Percentiles rank a stretch among this genome's conserved stretches.
These are phyloP conservation scores for Trichophyton schoenleinii DNA, from an alignment of 2,329 filamentous ascomycete species.

Conservation along the genomic window DNA sequence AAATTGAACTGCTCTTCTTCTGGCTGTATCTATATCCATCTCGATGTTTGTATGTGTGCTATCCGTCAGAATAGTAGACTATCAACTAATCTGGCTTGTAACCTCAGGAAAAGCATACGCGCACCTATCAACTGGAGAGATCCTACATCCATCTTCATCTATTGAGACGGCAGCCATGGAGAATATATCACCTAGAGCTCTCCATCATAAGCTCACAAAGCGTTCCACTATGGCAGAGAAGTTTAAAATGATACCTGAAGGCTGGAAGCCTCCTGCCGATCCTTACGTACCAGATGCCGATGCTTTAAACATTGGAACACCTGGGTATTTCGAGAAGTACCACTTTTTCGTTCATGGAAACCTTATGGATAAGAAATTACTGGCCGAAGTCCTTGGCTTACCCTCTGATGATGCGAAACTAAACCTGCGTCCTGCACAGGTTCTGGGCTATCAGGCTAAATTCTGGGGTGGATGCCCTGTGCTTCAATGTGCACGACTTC, in stretches of 20 bases:
- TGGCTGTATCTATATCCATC: too few species aligned
- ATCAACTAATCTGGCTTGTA: too few species aligned
- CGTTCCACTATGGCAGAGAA: background rate
- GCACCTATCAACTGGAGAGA: too few species aligned
- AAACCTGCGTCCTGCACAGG: slow-evolving; percentile 15
- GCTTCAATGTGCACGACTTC: slow-evolving; percentile 13
- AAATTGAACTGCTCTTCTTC: too few species aligned
- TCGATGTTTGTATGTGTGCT: too few species aligned
- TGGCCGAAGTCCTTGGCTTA: slow-evolving; percentile 16
- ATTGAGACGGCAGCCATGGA: too few species aligned
- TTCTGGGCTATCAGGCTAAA: slow-evolving; percentile 18
- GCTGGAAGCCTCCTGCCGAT: background rate
- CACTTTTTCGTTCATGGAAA: slow-evolving; percentile 27
- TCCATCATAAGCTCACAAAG: background rate
- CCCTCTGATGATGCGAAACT: slow-evolving; percentile 8
- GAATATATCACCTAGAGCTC: too few species aligned
- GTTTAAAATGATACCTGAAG: background rate
- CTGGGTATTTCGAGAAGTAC: slow-evolving; percentile 9
- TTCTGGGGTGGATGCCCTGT: slow-evolving; percentile 22
- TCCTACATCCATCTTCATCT: too few species aligned
- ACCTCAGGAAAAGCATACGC: too few species aligned
- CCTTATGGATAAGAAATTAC: slow-evolving; percentile 20
- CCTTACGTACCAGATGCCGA: background rate
- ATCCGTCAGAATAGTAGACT: too few species aligned
- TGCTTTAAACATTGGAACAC: background rate